Base-by-base conservation (phyloP, 768 basidiomycete species). In the Leccinellum albellum region DNA sequence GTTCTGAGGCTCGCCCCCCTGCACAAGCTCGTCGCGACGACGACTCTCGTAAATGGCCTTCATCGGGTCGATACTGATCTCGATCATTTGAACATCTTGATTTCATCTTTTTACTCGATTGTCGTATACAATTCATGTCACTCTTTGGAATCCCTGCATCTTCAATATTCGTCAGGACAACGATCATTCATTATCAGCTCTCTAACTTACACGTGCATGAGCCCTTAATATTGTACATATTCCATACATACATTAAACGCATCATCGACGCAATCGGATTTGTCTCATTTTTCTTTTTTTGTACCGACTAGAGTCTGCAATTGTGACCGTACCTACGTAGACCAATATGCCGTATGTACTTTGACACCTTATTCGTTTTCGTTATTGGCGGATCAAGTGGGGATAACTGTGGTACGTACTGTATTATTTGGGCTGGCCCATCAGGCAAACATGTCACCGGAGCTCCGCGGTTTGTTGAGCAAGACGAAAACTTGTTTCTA, bases 41-140 rank as follows among this genome's bases (percentile, higher is more conserved):
- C 48, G 81, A 82, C 65, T 72, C 75, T 61, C 78, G 76, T 65
- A 80, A 80, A 69, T 84, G 79, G 79, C 61, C 75, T 58, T 65
- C 75, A 66, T 73, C 69, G 57, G 52, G 76, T 66, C 73, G 76
- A 63, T 78, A 77, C 64, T 82, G 73, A 79, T 74, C 69, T 70
- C 72, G 64, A 71, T 68, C 69, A 56, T 55, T 42, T 62, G 51
- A 57, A 52, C 62, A 71, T 66, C 63, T 67, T 68, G 66, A 67
- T 71, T 73, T 70, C 72, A 73, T 73, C 64, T 64, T 57, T 58
- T 61, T 72, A 64, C 40, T 42, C 40, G 68, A 71, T 70, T 72
- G 50, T 67, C 64, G 62, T 63, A 70, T 61, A 71, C 65, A 62
- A 62, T 61, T 66, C 67, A 67, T 70, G 70, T 71, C 71, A 66